A percentile compares a stretch with the other conserved stretches of the same genome.
Evolutionary conservation across 352 stramenopile species (phyloP).

Genomic region (Phytophthora cajani): DNA sequence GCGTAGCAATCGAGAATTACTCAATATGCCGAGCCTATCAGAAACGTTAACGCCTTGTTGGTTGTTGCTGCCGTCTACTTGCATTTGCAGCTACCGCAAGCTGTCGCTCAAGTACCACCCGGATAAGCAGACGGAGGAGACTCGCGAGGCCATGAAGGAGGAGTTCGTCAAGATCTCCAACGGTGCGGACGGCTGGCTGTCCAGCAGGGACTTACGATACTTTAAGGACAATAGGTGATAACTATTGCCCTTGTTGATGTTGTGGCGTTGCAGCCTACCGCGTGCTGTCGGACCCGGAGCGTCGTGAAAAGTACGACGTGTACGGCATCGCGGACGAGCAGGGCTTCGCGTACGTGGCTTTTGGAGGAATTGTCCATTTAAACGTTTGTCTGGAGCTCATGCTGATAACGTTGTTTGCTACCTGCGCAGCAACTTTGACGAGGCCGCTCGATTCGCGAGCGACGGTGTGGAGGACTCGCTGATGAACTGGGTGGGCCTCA

Average conservation of each 20-base stretch:
- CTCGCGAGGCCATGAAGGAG: conserved; percentile 63
- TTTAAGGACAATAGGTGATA: background rate
- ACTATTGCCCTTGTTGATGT: background rate
- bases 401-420: conserved; percentile 1
- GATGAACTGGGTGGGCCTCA: conserved; percentile 74
- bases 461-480: conserved; percentile 76
- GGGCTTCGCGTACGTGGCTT: conserved; percentile 67
- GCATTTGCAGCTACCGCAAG: conserved; percentile 81
- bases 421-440: conserved; percentile 72
- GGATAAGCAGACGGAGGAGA: conserved; percentile 90
- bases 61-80: background rate
- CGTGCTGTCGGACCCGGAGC: conserved; percentile 75
- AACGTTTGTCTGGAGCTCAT: background rate
- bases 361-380: too few species aligned
- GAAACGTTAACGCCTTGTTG: conserved; percentile 7
- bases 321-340: conserved; percentile 83
- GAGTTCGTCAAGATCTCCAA: conserved; percentile 85
- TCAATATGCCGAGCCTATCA: background rate
- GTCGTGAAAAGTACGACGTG: conserved; percentile 81
- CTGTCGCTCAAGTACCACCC: conserved; percentile 95
- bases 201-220: background rate
- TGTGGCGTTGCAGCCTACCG: conserved; percentile 58
- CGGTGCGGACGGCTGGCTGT: conserved; percentile 36
- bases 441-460: conserved; percentile 68
- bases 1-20: conserved; percentile 19